Conservation (phyloP, 495 filamentous ascomycete genomes). For the Penicillium riverlandense region DNA sequence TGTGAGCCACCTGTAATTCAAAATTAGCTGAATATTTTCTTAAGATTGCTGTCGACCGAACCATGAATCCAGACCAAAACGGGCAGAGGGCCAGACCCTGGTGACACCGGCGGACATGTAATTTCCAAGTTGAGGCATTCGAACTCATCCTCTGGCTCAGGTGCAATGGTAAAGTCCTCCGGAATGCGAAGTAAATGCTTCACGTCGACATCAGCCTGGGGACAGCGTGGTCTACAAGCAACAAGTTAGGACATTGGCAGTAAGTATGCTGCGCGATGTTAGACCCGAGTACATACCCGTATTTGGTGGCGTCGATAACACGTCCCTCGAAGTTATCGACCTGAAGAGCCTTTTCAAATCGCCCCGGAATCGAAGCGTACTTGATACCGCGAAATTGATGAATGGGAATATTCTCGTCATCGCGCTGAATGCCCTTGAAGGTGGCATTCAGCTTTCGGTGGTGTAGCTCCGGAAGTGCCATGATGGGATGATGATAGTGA, state of each 20-base stretch:
- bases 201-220: conserved; percentile 29
- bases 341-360: conserved; percentile 25
- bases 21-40: too few species aligned
- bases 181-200: conserved; percentile 32
- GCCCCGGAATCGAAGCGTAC: conserved; percentile 28
- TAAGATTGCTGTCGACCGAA: not conserved
- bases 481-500: conserved; percentile 2
- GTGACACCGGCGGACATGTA: conserved; percentile 20
- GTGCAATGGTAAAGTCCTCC: conserved; percentile 22
- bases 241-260: not conserved
- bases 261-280: not conserved
- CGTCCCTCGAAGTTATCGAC: conserved; percentile 19
- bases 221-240: conserved; percentile 26
- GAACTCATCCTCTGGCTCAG: conserved; percentile 34
- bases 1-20: conserved; percentile 26
- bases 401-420: conserved; percentile 8
- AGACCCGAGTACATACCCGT: conserved; percentile 17
- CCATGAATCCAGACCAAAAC: conserved; percentile 42
- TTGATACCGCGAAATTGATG: conserved; percentile 32
- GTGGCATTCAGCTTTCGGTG: conserved; percentile 23
- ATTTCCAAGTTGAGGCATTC: conserved; percentile 40
- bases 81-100: conserved; percentile 13
- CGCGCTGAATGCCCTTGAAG: conserved; percentile 20
- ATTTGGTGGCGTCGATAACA: conserved; percentile 25
- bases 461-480: conserved; percentile 18